A percentile compares a stretch with the other conserved stretches of the same genome.
Evolutionary conservation across 164 flowering plant species (phyloP).

Genomic region (Vitis amurensis): DNA sequence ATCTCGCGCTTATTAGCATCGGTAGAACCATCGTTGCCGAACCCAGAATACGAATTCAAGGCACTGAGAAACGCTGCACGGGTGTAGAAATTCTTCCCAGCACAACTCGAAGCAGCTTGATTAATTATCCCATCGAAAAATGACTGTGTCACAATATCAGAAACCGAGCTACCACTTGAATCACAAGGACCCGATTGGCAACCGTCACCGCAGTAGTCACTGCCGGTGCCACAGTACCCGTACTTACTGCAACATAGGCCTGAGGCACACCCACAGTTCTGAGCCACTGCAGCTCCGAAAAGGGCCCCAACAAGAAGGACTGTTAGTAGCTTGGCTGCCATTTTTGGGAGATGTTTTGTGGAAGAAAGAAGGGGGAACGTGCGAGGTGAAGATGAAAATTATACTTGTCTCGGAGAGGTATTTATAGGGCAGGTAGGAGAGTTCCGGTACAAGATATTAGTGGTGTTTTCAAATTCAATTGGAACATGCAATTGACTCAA

Average conservation of each 20-base stretch:
- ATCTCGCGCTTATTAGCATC: conserved; percentile 19
- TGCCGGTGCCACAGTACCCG: conserved; percentile 13
- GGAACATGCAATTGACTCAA: no score
- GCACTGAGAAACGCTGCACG: conserved; percentile 9
- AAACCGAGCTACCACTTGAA: no score
- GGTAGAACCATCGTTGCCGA: conserved; percentile 13
- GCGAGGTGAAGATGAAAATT: no score
- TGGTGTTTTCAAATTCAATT: no score
- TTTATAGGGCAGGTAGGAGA: no score
- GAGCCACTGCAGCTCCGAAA: not conserved
- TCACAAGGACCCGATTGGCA: conserved; percentile 11
- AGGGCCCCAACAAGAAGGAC: no score
- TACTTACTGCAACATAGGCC: conserved; percentile 11
- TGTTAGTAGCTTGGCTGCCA: no score
- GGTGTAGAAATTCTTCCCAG: conserved; percentile 12
- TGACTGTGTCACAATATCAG: conserved; percentile 7
- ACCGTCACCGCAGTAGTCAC: conserved; percentile 15
- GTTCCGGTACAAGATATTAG: no score
- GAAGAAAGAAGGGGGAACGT: no score
- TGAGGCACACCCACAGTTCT: conserved; percentile 10
- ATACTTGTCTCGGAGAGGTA: no score
- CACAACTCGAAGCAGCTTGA: conserved; percentile 8
- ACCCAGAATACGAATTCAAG: conserved; percentile 3
- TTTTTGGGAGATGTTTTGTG: no score
- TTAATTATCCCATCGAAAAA: conserved; percentile 13